Evolutionary conservation across 495 filamentous ascomycete genomes (phyloP), one percentile per base, ranked within the genome.

Genomic region (Entonaema liquescens): DNA sequence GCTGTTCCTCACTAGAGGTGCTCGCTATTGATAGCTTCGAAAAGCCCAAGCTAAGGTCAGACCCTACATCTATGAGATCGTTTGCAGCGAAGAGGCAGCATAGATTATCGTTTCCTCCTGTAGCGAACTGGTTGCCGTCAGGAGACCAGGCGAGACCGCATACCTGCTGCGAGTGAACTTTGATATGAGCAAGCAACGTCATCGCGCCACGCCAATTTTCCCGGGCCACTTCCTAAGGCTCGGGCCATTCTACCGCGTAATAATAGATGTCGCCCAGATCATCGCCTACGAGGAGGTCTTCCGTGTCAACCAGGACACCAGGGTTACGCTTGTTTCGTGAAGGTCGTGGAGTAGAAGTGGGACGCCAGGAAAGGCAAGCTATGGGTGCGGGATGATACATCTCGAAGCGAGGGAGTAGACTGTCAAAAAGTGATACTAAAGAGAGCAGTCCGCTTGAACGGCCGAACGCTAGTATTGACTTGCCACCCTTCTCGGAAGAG

Each of bases 81-180:
- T 82, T 78, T 11, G 88, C 82, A 40, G 94, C 88, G 79, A 96
- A 98, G 12, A 98, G 83, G 73, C 89, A 91, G 69, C 94, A 95
- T 0, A 85, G 75, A 73, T 98, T 98, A 80, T 99, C 95, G 75
- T 99, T 98, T 49, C 93, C 94, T 12, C 95, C 94, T 9, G 92
- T 92, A 31, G 92, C 94, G 78, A 99, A 93, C 54, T 88, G 86
- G 0, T 84, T 82, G 1, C 93, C 92, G 73, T 93, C 88, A 28
- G 81, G 82, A 2, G 93, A 97, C 93, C 95, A 99, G 1, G 93
- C 85, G 12, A 99, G 83, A 3, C 95, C 94, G 77, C 95, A 99
- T 23, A 99, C 89, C 73, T 98, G 94, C 77, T 98, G 94, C 7
- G 83, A 87, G 80, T 99, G 96, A 2, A 93, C 88, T 5, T 83